Evolutionary conservation across 495 filamentous ascomycete genomes (phyloP).

Genomic region (Podospora anserina): DNA sequence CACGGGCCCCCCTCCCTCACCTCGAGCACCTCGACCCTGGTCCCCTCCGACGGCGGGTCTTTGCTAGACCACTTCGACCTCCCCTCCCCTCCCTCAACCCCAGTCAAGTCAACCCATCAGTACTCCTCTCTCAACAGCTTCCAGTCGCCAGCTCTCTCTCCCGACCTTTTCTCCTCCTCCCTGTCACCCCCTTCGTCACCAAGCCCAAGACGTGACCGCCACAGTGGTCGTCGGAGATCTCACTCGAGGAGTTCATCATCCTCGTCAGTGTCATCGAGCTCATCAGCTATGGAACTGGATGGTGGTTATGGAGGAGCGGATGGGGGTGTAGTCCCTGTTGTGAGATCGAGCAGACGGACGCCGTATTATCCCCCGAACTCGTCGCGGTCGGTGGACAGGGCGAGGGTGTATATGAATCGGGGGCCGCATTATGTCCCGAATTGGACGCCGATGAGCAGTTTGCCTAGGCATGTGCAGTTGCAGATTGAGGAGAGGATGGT

Average conservation of each 20-base stretch:
- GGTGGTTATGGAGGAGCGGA: neutral
- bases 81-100: slow-evolving; percentile 22
- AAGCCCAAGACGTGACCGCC: neutral
- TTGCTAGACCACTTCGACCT: slow-evolving; percentile 27
- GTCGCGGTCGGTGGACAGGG: slow-evolving; percentile 20
- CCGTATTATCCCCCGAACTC: slow-evolving; percentile 30
- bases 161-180: slow-evolving; percentile 4
- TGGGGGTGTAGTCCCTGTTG: neutral
- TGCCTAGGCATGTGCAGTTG: slow-evolving; percentile 23
- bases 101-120: slow-evolving; percentile 7
- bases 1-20: neutral
- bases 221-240: neutral
- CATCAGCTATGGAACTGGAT: neutral
- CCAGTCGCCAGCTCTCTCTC: slow-evolving; percentile 11
- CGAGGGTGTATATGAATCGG: slow-evolving; percentile 24
- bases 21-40: slow-evolving; percentile 19
- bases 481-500: slow-evolving; percentile 23
- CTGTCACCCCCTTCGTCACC: neutral
- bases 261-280: neutral
- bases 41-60: slow-evolving; percentile 19
- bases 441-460: slow-evolving; percentile 27
- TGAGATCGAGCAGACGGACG: slow-evolving; percentile 15
- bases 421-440: slow-evolving; percentile 26
- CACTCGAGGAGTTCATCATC: slow-evolving; percentile 12
- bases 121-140: neutral